Evolutionary conservation across 2,329 filamentous ascomycete species (phyloP), one percentile per base, ranked within the genome.

Genomic region (Alternaria sp.): DNA sequence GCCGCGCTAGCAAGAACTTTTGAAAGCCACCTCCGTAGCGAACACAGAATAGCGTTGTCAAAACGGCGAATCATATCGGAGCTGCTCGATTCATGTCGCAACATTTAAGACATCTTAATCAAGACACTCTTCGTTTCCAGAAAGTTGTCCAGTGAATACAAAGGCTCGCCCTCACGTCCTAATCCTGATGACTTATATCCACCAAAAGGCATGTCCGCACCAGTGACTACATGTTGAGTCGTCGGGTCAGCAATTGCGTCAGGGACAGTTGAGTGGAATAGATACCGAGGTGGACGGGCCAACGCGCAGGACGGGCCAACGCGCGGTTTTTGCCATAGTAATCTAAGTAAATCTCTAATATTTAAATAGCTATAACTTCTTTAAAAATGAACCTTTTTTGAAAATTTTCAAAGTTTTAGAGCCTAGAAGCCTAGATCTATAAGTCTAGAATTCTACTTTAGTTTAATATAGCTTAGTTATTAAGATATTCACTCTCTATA

Each of bases 161-260:
- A 8, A 13, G 71, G 68, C 59, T 71, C 69, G 1, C 75, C 71
- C 56, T 79, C 77, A 29, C 77, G 67, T 4, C 77, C 76, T 21
- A 69, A 65, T 0, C 77, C 78, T 24, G 66, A 72, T 1, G 68
- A 68, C 54, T 80, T 80, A 61, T 77, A 78, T 0, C 79, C 79
- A 36, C 78, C 79, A 61, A 80, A 80, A 0, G 78, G 77, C 70
- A 79, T 76, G 52, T 79, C 77, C 3, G 60, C 56, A 6, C 58
- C 72, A 23, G 44, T 58, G 10, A 28, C 56, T 55, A 13, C 5
- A 34, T 21, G 5, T 23, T 34, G 8, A 9, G 21, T 26, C 13
- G 23, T 21, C 2, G 29, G 5, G 24, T 58, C 13, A 58, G 55
- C 51, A 21, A 17, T 26, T 31, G 26, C 24, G 29, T 37, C 51